These are phyloP conservation scores for Tetraselmis striata DNA, from an alignment of 139 green algal species.

Conservation along the genomic window DNA sequence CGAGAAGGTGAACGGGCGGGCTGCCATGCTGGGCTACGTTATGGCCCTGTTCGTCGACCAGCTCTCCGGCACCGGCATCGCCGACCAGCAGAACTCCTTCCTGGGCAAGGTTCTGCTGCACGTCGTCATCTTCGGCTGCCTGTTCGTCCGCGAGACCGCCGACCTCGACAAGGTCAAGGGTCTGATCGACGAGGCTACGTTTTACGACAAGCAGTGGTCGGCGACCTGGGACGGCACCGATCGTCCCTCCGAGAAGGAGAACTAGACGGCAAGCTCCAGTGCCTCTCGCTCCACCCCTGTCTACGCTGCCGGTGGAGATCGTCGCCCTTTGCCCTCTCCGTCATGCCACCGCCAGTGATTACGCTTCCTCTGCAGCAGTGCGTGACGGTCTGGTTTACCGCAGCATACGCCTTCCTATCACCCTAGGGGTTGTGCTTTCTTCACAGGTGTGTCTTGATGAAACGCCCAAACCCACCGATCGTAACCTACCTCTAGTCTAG, in stretches of 20 bases:
- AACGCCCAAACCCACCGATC: too few species aligned
- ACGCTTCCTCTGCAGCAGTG: too few species aligned
- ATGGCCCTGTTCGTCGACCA: conserved; percentile 71
- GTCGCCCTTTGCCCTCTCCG: too few species aligned
- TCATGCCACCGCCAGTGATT: too few species aligned
- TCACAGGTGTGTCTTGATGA: too few species aligned
- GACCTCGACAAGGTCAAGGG: conserved; percentile 74
- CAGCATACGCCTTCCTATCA: too few species aligned
- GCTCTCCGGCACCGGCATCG: conserved; percentile 66
- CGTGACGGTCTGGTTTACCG: too few species aligned
- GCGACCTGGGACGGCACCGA: conserved; percentile 65
- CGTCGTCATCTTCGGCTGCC: conserved; percentile 70
- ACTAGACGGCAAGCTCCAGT: not conserved
- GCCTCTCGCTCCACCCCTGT: too few species aligned
- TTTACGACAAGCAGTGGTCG: conserved; percentile 86
- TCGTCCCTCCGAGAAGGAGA: conserved; percentile 59
- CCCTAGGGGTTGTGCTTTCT: too few species aligned
- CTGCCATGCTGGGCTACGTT: conserved; percentile 89
- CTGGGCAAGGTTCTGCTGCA: conserved; percentile 84
- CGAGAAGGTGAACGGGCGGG: conserved; percentile 92
- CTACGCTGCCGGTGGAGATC: too few species aligned
- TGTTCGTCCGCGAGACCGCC: conserved; percentile 53
- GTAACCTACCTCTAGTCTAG: not conserved
- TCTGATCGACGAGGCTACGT: conserved; percentile 85
- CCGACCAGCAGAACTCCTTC: conserved; percentile 88